Evolutionary conservation across 2,329 filamentous ascomycete genomes (phyloP).

Genomic region (Botryotinia convoluta): DNA sequence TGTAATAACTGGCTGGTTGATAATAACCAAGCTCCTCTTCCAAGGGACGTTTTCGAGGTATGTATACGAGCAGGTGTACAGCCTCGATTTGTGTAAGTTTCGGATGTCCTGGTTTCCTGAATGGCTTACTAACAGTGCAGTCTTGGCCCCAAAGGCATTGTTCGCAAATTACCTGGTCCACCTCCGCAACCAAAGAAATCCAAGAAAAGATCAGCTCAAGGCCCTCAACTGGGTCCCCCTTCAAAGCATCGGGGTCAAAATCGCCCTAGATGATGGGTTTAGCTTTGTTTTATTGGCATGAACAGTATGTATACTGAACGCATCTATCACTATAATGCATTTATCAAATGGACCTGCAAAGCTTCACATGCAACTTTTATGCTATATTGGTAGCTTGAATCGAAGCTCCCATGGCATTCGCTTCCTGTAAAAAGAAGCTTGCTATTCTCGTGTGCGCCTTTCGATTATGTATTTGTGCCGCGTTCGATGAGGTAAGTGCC

Average conservation of each 20-base stretch:
- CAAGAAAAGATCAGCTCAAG: background rate
- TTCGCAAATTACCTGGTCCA: background rate
- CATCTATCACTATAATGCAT: background rate
- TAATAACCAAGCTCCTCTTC: background rate
- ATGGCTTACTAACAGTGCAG: background rate
- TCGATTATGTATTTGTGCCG: background rate
- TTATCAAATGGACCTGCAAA: background rate
- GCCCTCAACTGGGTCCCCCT: background rate
- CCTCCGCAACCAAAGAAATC: background rate
- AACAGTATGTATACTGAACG: background rate
- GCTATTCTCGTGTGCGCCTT: background rate
- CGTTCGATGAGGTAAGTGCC: background rate
- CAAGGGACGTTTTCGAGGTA: background rate
- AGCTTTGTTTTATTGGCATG: background rate
- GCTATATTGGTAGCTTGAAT: background rate
- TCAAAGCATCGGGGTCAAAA: conserved; percentile 3
- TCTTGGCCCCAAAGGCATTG: background rate
- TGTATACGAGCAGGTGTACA: background rate
- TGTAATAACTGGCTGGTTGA: conserved; percentile 3
- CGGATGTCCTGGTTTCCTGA: no score
- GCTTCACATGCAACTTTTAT: background rate
- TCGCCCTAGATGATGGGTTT: background rate
- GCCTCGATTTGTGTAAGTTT: conserved; percentile 15
- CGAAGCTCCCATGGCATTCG: no score
- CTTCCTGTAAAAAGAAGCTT: no score